Evolutionary conservation across 2,329 filamentous ascomycete genomes (phyloP), one percentile per base, ranked within the genome.

Genomic region (Eutypella sp.): DNA sequence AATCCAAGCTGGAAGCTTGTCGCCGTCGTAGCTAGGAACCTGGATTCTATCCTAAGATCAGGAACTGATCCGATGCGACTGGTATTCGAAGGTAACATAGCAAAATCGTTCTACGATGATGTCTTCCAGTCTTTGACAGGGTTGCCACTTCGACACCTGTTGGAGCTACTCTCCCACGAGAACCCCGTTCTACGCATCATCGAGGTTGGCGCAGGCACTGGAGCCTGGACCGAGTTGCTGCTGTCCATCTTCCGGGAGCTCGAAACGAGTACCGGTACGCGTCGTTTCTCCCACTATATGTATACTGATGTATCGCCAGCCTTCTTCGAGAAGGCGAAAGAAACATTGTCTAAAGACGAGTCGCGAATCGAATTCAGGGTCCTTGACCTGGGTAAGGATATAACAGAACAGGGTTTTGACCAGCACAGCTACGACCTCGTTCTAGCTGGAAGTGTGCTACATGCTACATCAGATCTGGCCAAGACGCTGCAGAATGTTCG

Each of bases 11-110:
- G 63, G 63, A 59, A 56, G 47, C 41, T 68, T 9, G 60, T 58
- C 45, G 57, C 62, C 2, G 45, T 47, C 1, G 55, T 62, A 19
- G 63, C 55, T 8, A 58, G 62, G n/a, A 54, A 58, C 15, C 53
- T 69, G 6, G 47, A 49, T 2, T 50, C 45, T 6, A 66, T 71
- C 18, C 49, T 70, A 4, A 38, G 51, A 3, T 63, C 62, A 2
- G 56, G 62, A 27, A 49, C 60, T 6, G 62, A 69, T 41, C 64
- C 67, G 0, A 51, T 69, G 0, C 51, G 65, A 23, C 51, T 70
- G 11, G 58, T 70, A n/a, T 68, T 69, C 47, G 59, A 60, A 29
- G 54, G 59, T 1, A 57, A 61, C 18, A 50, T 64, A 2, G 62
- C 70, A 1, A 62, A 64, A 36, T 50, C 52, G 2, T 62, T 68